A percentile compares a stretch with the other conserved stretches of the same genome.
phyloP scores from a whole-genome alignment of 176 grass and related monocot genomes.

The Metroxylon sagu region DNA sequence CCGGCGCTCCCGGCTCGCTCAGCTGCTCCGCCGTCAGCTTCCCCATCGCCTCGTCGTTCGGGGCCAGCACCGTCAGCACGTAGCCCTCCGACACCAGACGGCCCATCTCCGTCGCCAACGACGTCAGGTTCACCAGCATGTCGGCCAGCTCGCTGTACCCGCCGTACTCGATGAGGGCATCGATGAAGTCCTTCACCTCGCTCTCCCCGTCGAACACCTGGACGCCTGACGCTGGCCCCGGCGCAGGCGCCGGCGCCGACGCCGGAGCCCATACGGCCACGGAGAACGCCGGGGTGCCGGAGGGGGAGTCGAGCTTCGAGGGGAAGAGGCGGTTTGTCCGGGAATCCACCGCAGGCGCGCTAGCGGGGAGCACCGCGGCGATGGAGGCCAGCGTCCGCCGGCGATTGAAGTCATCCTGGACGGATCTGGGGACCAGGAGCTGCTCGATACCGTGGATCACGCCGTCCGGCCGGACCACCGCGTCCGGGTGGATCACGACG shows the following conservation, averaged over 20 bases:
- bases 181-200: slow-evolving; percentile 91
- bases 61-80: slow-evolving; percentile 68
- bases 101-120: slow-evolving; percentile 70
- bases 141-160: slow-evolving; percentile 90
- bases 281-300: slow-evolving; percentile 41
- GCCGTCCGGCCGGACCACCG: slow-evolving; percentile 47
- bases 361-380: slow-evolving; percentile 41
- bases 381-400: slow-evolving; percentile 55
- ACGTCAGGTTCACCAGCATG: slow-evolving; percentile 75
- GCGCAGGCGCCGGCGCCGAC: slow-evolving; percentile 18
- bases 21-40: slow-evolving; percentile 55
- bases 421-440: slow-evolving; percentile 45
- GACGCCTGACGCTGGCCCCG: not conserved
- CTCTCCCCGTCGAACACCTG: slow-evolving; percentile 64
- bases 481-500: slow-evolving; percentile 26
- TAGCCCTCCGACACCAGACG: slow-evolving; percentile 65
- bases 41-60: slow-evolving; percentile 77
- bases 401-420: slow-evolving; percentile 70
- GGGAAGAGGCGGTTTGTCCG: slow-evolving; percentile 45
- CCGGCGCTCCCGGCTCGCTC: slow-evolving; percentile 52
- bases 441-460: slow-evolving; percentile 64
- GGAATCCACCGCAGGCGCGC: slow-evolving; percentile 56
- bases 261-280: slow-evolving; percentile 13
- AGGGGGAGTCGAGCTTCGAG: slow-evolving; percentile 33
- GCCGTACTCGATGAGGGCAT: slow-evolving; percentile 61